These are phyloP conservation scores for Aspergillus wentii DNA, from an alignment of 495 filamentous ascomycete genomes.

Conservation along the genomic window DNA sequence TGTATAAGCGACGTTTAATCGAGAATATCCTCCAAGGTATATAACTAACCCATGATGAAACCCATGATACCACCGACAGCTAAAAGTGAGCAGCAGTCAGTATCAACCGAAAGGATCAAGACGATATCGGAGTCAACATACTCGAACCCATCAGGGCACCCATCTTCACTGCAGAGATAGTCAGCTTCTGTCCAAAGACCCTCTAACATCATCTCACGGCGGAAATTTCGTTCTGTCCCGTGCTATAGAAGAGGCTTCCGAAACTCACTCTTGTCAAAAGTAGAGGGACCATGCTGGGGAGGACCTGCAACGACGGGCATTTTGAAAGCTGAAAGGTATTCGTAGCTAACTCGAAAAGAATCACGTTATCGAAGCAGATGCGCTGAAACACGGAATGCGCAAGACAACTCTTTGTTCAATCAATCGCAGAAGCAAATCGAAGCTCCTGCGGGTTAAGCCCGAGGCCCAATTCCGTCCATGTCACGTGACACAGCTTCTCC, in stretches of 20 bases:
- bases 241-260: neutral
- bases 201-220: neutral
- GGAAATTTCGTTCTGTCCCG: neutral
- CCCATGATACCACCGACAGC: conserved; percentile 94
- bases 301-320: conserved; percentile 68
- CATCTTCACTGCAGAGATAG: conserved; percentile 74
- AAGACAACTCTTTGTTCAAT: too few relatives aligned
- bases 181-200: conserved; percentile 13
- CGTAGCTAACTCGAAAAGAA: neutral
- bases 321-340: conserved; percentile 14
- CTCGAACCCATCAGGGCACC: conserved; percentile 96
- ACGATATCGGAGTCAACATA: conserved; percentile 43
- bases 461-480: conserved; percentile 3
- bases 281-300: conserved; percentile 64
- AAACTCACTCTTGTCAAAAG: conserved; percentile 84
- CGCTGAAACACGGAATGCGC: neutral
- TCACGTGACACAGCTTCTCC: conserved; percentile 17
- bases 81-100: conserved; percentile 31
- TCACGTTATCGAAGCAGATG: too few relatives aligned
- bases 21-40: neutral
- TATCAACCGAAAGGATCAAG: conserved; percentile 8
- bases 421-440: neutral
- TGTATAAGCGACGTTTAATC: conserved; percentile 8
- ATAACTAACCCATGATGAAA: conserved; percentile 81
- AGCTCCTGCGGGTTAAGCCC: conserved; percentile 4